Percentiles rank a stretch among this genome's conserved stretches.
Conservation (phyloP, 495 filamentous ascomycete genomes). For the Polyplosphaeria fusca region DNA sequence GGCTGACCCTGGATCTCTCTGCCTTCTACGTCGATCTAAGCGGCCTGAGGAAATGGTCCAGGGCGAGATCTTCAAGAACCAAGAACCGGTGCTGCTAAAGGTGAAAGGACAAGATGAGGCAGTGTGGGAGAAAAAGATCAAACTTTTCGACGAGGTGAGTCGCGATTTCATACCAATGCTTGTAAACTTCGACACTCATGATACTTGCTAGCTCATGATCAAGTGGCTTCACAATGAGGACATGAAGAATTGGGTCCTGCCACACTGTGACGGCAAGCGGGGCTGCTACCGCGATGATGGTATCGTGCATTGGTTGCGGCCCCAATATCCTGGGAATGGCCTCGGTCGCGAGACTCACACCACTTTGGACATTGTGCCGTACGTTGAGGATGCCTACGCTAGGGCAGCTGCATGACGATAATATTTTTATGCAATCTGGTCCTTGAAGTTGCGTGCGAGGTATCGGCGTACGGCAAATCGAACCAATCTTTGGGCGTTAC, state of each 20-base stretch:
- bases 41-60: constrained; percentile 4
- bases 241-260: not conserved
- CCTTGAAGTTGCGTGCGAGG: too few relatives aligned
- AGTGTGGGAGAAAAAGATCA: constrained; percentile 13
- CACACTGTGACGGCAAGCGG: not conserved
- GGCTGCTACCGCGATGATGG: not conserved
- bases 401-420: not conserved
- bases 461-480: too few relatives aligned
- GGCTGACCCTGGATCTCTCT: constrained; percentile 9
- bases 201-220: not conserved
- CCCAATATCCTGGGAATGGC: not conserved
- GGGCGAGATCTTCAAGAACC: constrained; percentile 3
- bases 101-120: constrained; percentile 4
- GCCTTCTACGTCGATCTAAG: constrained; percentile 28
- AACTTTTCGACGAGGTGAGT: constrained; percentile 20
- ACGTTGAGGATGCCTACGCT: too few relatives aligned
- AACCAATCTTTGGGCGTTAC: too few relatives aligned
- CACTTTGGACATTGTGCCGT: not conserved
- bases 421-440: too few relatives aligned
- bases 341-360: not conserved
- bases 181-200: not conserved
- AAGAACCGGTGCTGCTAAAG: constrained; percentile 9
- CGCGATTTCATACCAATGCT: not conserved
- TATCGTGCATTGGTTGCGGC: not conserved
- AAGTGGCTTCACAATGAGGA: not conserved